These are phyloP conservation scores for Zygosaccharomyces sapae DNA, from an alignment of 1,139 yeast species.

Conservation along the genomic window DNA sequence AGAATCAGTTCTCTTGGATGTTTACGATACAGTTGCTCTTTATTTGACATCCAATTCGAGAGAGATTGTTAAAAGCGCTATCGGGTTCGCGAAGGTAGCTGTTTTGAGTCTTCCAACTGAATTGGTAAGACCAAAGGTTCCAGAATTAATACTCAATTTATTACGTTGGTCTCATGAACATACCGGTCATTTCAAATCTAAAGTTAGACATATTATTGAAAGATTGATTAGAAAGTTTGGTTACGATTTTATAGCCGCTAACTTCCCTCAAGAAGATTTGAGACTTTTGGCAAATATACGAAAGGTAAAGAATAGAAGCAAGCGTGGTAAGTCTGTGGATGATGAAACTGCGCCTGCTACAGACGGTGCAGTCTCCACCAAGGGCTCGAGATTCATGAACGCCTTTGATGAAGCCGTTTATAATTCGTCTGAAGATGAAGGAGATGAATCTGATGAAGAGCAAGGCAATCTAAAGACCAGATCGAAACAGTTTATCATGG, in stretches of 20 bases:
- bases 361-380: slow-evolving; percentile 24
- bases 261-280: slow-evolving; percentile 85
- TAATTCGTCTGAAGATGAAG: slow-evolving; percentile 41
- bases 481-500: slow-evolving; percentile 64
- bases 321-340: slow-evolving; percentile 54
- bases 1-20: slow-evolving; percentile 57
- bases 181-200: slow-evolving; percentile 87
- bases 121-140: slow-evolving; percentile 62
- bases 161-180: slow-evolving; percentile 95
- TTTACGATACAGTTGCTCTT: slow-evolving; percentile 83
- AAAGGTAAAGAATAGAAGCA: slow-evolving; percentile 78
- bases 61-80: slow-evolving; percentile 89
- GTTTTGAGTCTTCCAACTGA: slow-evolving; percentile 82
- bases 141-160: slow-evolving; percentile 62
- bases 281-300: slow-evolving; percentile 80
- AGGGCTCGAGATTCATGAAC: slow-evolving; percentile 53
- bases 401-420: slow-evolving; percentile 79
- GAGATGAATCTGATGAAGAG: slow-evolving; percentile 34
- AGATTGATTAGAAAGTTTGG: slow-evolving; percentile 89
- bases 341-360: slow-evolving; percentile 29
- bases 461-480: slow-evolving; percentile 35
- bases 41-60: slow-evolving; percentile 86
- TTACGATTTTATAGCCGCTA: slow-evolving; percentile 66
- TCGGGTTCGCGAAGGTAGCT: slow-evolving; percentile 92
- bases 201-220: slow-evolving; percentile 89